Conservation (phyloP, 352 stramenopile species). For the Phytophthora ohioensis region DNA sequence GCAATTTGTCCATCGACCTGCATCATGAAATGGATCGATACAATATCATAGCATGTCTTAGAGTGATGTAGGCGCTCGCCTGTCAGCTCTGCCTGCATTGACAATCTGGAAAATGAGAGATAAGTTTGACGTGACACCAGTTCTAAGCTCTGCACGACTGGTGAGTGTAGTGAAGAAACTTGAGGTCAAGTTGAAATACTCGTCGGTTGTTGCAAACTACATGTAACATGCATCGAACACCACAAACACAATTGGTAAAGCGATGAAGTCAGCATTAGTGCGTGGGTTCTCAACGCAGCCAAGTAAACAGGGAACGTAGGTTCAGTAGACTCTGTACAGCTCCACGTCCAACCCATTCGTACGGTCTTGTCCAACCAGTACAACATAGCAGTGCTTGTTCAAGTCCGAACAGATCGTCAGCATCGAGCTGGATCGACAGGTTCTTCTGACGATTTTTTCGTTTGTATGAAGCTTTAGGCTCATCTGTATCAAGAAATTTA, state of each 20-base stretch:
- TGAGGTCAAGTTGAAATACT: slow-evolving; percentile 22
- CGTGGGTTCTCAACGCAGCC: not conserved
- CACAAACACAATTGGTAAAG: not conserved
- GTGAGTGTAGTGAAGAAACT: not conserved
- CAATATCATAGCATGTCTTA: no score
- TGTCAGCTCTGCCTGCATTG: no score
- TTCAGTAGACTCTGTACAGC: slow-evolving; percentile 12
- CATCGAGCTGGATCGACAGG: slow-evolving; percentile 11
- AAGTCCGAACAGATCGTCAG: slow-evolving; percentile 19
- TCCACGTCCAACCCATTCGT: not conserved
- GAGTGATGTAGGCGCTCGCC: no score
- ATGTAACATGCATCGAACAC: not conserved
- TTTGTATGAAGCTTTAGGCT: not conserved
- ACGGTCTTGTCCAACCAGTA: slow-evolving; percentile 1
- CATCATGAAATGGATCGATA: no score
- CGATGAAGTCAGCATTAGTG: not conserved
- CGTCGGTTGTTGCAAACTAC: no score
- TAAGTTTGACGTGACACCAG: no score
- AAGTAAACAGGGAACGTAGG: not conserved
- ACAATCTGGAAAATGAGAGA: no score
- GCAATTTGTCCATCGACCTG: not conserved
- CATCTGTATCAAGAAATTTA: not conserved
- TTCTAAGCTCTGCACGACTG: not conserved
- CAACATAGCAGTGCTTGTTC: slow-evolving; percentile 3
- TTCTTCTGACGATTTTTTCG: slow-evolving; percentile 9